Evolutionary conservation across 306 rosid species (phyloP).

Genomic region (Hippophae gyantsensis): DNA sequence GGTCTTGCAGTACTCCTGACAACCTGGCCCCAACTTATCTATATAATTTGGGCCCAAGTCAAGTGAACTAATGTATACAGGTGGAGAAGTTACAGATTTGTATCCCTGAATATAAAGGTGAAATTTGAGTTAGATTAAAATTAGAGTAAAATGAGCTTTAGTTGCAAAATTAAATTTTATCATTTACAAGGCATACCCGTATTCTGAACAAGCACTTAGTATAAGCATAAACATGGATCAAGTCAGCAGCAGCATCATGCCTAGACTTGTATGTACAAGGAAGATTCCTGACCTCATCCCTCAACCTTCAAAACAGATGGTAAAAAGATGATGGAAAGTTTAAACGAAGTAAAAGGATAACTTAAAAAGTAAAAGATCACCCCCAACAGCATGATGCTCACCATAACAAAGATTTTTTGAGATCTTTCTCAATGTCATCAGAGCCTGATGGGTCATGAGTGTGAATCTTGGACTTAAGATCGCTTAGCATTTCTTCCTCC

Average conservation of each 20-base stretch:
- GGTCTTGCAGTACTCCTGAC: slow-evolving; percentile 75
- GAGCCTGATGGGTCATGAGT: slow-evolving; percentile 63
- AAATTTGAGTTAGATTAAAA: neutral
- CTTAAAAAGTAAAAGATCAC: slow-evolving; percentile 3
- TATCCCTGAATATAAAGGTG: slow-evolving; percentile 48
- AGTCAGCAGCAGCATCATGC: slow-evolving; percentile 98
- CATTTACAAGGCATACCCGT: slow-evolving; percentile 44
- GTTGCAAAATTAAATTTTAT: slow-evolving; percentile 1
- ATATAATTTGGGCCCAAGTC: slow-evolving; percentile 92
- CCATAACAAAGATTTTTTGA: slow-evolving; percentile 76
- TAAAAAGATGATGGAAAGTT: slow-evolving; percentile 4
- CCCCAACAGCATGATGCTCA: slow-evolving; percentile 14
- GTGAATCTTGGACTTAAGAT: slow-evolving; percentile 55
- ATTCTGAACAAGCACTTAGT: slow-evolving; percentile 79
- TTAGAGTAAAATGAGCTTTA: neutral
- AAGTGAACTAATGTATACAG: slow-evolving; percentile 95
- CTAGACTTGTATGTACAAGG: slow-evolving; percentile 92
- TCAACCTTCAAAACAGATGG: slow-evolving; percentile 53
- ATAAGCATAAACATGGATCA: slow-evolving; percentile 88
- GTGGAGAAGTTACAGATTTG: slow-evolving; percentile 76
- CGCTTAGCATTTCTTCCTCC: slow-evolving; percentile 52
- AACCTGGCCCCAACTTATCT: slow-evolving; percentile 66
- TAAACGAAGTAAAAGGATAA: slow-evolving; percentile 4
- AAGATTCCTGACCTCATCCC: slow-evolving; percentile 87
- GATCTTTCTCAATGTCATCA: slow-evolving; percentile 59